These are phyloP conservation scores for Fragilaria radians DNA, from an alignment of 108 stramenopile species.

Conservation along the genomic window DNA sequence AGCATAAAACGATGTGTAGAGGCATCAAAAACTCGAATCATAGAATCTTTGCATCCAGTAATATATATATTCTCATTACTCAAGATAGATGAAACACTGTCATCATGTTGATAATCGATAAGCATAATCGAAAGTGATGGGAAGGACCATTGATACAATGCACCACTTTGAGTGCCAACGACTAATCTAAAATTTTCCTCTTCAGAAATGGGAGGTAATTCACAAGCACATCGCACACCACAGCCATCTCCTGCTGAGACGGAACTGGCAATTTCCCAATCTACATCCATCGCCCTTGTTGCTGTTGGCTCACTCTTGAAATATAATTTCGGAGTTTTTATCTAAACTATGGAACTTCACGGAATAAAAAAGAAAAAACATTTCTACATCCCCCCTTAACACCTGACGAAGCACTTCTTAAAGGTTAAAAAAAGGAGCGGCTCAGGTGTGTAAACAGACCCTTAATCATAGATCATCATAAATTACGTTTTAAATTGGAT, in stretches of 20 bases:
- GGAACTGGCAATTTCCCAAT: constrained; percentile 49
- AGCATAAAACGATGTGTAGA: constrained; percentile 28
- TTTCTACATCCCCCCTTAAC: too few relatives aligned
- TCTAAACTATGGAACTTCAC: too few relatives aligned
- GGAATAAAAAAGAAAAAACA: too few relatives aligned
- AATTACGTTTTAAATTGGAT: too few relatives aligned
- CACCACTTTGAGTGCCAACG: constrained; percentile 42
- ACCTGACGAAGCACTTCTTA: too few relatives aligned
- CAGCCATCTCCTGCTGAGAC: constrained; percentile 32
- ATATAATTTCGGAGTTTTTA: too few relatives aligned
- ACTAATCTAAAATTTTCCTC: constrained; percentile 21
- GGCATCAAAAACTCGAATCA: constrained; percentile 61
- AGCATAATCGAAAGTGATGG: constrained; percentile 25
- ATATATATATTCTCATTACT: constrained; percentile 21
- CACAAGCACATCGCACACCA: constrained; percentile 37
- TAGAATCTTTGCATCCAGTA: constrained; percentile 76
- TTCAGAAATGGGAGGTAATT: constrained; percentile 4
- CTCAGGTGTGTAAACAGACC: too few relatives aligned
- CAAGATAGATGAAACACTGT: constrained; percentile 37
- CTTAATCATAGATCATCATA: too few relatives aligned
- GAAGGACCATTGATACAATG: constrained; percentile 29
- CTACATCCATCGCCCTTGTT: constrained; percentile 46
- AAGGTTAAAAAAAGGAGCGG: too few relatives aligned
- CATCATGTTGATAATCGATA: constrained; percentile 38
- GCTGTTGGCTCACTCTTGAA: too few relatives aligned